Evolutionary conservation across 2,329 filamentous ascomycete species (phyloP).

Genomic region (Fusarium sp.): DNA sequence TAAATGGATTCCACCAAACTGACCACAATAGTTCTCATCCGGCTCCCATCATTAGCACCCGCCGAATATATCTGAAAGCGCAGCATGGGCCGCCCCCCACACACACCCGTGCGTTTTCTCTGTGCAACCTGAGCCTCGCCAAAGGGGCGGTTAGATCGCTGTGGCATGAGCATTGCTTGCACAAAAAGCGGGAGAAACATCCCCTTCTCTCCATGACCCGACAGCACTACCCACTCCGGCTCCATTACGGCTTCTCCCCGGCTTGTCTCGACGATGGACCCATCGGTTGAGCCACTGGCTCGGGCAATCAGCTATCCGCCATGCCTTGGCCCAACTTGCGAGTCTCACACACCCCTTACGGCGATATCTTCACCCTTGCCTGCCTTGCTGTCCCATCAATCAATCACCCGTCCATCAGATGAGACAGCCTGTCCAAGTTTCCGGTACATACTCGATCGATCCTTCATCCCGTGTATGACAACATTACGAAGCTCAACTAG

Average conservation of each 20-base stretch:
- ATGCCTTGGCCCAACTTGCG: background rate
- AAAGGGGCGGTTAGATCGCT: constrained; percentile 2
- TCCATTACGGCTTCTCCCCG: constrained; percentile 27
- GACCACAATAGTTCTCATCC: background rate
- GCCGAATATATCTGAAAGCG: background rate
- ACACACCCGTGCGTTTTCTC: background rate
- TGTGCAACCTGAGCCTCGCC: background rate
- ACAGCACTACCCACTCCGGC: constrained; percentile 12
- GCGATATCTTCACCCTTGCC: background rate
- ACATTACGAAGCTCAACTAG: background rate
- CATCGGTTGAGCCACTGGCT: constrained; percentile 6
- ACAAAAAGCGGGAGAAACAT: background rate
- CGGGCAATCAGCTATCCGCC: constrained; percentile 5
- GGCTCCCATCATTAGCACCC: background rate
- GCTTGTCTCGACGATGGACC: constrained; percentile 18
- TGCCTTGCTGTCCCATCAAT: background rate
- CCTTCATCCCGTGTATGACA: background rate
- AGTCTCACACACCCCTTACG: background rate
- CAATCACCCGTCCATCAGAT: background rate
- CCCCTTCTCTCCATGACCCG: background rate
- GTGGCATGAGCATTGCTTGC: background rate
- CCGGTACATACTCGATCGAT: background rate
- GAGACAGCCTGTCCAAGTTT: background rate
- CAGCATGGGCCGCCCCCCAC: background rate
- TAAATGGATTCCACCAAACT: background rate